These are phyloP conservation scores for Saraca asoca DNA, from an alignment of 331 rosid species.

Conservation along the genomic window DNA sequence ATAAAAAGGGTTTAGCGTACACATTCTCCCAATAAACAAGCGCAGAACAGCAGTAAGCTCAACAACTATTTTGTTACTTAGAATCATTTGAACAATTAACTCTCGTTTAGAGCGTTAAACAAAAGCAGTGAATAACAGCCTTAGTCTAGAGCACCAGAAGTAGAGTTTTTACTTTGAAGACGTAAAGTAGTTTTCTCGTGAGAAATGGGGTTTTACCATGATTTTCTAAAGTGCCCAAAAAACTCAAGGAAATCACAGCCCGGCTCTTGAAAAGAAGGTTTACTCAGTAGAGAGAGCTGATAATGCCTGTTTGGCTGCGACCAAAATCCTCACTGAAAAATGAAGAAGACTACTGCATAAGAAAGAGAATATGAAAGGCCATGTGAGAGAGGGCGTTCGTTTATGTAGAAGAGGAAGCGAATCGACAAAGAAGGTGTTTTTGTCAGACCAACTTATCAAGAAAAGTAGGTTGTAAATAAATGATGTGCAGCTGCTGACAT, in stretches of 20 bases:
- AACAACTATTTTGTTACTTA: background rate
- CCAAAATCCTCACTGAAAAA: background rate
- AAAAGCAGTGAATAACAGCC: background rate
- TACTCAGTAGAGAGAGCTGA: background rate
- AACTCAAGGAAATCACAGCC: background rate
- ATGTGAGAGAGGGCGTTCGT: background rate
- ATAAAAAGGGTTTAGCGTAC: background rate
- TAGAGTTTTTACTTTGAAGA: conserved; percentile 11
- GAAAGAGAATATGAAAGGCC: background rate
- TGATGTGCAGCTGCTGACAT: background rate
- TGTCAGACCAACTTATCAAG: background rate
- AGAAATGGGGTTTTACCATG: background rate
- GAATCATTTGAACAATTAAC: background rate
- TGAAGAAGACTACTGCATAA: background rate
- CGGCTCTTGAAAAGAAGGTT: background rate
- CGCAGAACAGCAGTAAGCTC: background rate
- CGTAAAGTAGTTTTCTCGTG: background rate
- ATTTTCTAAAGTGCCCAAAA: background rate
- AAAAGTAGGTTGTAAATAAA: background rate
- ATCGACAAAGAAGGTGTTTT: background rate
- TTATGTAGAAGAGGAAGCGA: background rate
- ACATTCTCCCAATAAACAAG: background rate
- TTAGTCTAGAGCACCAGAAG: background rate
- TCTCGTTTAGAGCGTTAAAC: background rate
- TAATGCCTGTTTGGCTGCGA: background rate